Evolutionary conservation across 768 basidiomycete genomes (phyloP).

Genomic region (Nevesoporus exiguus): DNA sequence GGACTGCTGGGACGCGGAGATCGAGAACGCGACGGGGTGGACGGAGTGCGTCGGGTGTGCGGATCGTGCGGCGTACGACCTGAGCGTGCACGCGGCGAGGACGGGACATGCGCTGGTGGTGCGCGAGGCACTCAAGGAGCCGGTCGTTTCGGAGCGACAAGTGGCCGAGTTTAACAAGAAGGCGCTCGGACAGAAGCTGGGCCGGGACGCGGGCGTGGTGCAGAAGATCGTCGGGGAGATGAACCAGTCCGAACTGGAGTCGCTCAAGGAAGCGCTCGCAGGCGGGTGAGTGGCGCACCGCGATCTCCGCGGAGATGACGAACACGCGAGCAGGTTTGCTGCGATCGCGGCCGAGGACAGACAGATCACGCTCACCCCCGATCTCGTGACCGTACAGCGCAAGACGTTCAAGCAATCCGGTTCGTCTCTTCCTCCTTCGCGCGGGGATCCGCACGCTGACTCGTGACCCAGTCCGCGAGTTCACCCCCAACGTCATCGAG

Average conservation of each 20-base stretch:
- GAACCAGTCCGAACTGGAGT: constrained; percentile 60
- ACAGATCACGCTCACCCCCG: constrained; percentile 67
- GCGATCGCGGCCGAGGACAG: constrained; percentile 59
- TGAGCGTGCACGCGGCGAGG: constrained; percentile 81
- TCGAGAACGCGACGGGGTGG: constrained; percentile 83
- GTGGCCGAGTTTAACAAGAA: constrained; percentile 86
- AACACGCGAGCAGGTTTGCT: constrained; percentile 42
- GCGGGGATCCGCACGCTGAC: constrained; percentile 14
- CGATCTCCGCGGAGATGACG: constrained; percentile 7
- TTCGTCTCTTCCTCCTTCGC: constrained; percentile 34
- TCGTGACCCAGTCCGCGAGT: constrained; percentile 76
- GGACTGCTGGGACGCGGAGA: constrained; percentile 99
- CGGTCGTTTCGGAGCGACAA: constrained; percentile 76
- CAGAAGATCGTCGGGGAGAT: constrained; percentile 63
- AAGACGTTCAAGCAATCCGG: constrained; percentile 88
- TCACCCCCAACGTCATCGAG: constrained; percentile 96
- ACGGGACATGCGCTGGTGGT: constrained; percentile 88
- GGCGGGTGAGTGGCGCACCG: constrained; percentile 53
- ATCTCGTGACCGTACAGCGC: constrained; percentile 71
- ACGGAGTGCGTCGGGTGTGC: constrained; percentile 99
- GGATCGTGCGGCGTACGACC: constrained; percentile 95
- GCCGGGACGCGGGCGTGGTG: constrained; percentile 69
- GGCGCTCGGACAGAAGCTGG: constrained; percentile 83
- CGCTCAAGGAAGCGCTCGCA: constrained; percentile 66
- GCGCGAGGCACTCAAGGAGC: constrained; percentile 80